Base-by-base conservation (phyloP, 2,329 filamentous ascomycete species). In the Furcasterigmium furcatum region DNA sequence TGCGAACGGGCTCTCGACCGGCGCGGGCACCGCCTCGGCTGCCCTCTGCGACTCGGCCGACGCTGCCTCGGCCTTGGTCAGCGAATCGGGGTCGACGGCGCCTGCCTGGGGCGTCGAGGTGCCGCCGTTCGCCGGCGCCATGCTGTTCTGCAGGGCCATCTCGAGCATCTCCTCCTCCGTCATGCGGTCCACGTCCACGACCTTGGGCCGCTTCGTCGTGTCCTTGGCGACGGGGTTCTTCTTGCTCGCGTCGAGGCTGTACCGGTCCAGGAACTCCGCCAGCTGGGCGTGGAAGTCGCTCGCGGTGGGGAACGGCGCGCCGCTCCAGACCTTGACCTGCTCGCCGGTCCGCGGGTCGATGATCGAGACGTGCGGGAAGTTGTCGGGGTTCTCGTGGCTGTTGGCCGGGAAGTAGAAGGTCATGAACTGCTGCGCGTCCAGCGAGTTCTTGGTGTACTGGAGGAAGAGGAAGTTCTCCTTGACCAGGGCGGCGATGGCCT, bases 101-200 rank as follows among this genome's bases (percentile, higher is more conserved):
- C 81, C 84, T 0, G 79, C 58, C 46, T 60, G 66, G 18, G 67
- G 66, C 13, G 62, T 59, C 10, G 64, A 62, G 58, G 62, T 61
- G 35, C 49, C 52, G 29, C 55, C 55, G 34, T 53, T 54, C 14
- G 53, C 55, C 2, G 76, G 79, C 13, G 82, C 84, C 38, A 97
- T 71, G 60, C 91, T 96, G 68, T 95, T 94, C 63, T 91, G 84
- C 60, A 99, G 66, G 0, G 94, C 94, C 79, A 96, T 84, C 65
- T 96, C 87, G 55, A 99, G 72, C 91, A 96, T 95, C 69, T 99
- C 91, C 41, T 97, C 91, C 62, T 99, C 94, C 0, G 90, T 96
- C 85, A 99, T 92, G 32, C 87, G 83, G 47, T 87, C 87, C 2
- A 96, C 80, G 53, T 92, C 88, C 45, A 88, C 76, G 43, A 80